Conservation (phyloP, 2,329 filamentous ascomycete genomes). For the Hypoxylon sp. region DNA sequence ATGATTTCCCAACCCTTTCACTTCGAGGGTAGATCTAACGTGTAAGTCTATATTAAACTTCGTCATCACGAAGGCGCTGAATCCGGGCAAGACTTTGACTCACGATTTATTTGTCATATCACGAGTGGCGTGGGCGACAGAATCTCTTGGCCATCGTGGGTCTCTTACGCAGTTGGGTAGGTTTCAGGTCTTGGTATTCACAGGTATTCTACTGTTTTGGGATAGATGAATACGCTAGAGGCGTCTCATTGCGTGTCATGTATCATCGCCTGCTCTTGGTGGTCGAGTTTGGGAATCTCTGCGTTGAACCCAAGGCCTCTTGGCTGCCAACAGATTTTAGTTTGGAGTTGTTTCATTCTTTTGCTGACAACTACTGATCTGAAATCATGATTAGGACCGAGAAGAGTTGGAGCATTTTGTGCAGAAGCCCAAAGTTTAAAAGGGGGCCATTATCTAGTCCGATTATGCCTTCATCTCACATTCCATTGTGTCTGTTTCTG, state of each 20-base stretch:
- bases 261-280: slow-evolving; percentile 24
- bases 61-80: neutral
- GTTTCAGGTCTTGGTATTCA: slow-evolving; percentile 28
- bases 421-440: neutral
- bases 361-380: slow-evolving; percentile 13
- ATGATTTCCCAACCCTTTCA: neutral
- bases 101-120: slow-evolving; percentile 30
- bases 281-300: slow-evolving; percentile 11
- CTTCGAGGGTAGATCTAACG: neutral
- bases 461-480: slow-evolving; percentile 4
- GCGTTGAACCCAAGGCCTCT: slow-evolving; percentile 17
- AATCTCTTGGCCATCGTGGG: slow-evolving; percentile 33
- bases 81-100: neutral
- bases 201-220: slow-evolving; percentile 25
- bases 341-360: slow-evolving; percentile 18
- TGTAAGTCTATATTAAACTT: slow-evolving; percentile 8
- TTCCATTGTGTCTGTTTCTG: neutral
- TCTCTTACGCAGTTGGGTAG: slow-evolving; percentile 34
- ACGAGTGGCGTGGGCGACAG: slow-evolving; percentile 14
- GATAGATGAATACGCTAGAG: slow-evolving; percentile 17
- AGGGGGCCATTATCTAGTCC: slow-evolving; percentile 1
- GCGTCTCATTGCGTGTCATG: slow-evolving; percentile 23
- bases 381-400: slow-evolving; percentile 6
- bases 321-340: slow-evolving; percentile 32
- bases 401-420: neutral